Conservation (phyloP, 225 moss, liverwort and hornwort genomes). For the Anthoceros angustus region DNA sequence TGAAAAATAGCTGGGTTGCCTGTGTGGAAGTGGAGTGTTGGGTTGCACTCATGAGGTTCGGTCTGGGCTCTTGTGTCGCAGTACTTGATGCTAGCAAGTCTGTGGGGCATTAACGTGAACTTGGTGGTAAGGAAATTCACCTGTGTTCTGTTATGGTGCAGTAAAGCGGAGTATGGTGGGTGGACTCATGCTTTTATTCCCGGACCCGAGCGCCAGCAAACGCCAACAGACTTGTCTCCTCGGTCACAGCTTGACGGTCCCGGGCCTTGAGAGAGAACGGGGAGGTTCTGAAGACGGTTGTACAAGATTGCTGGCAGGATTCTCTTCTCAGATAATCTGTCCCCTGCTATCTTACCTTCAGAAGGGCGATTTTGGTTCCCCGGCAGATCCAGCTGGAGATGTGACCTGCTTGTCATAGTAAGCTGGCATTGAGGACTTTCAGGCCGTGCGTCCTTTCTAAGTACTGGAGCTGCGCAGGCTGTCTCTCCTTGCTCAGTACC, state of each 20-base stretch:
- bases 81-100: background rate
- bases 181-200: background rate
- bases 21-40: background rate
- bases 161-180: constrained; percentile 3
- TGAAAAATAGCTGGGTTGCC: background rate
- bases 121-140: background rate
- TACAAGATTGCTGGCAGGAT: too few relatives aligned
- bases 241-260: background rate
- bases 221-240: background rate
- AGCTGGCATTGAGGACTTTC: too few relatives aligned
- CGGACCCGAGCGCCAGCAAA: background rate
- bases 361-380: too few relatives aligned
- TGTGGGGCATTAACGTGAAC: background rate
- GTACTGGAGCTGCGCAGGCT: too few relatives aligned
- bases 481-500: too few relatives aligned
- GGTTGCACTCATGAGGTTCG: background rate
- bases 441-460: too few relatives aligned
- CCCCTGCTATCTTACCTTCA: too few relatives aligned
- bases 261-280: background rate
- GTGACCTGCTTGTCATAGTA: too few relatives aligned
- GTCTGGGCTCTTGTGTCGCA: background rate
- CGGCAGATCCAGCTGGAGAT: too few relatives aligned
- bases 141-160: background rate
- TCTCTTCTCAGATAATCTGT: too few relatives aligned
- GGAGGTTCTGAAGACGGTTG: background rate